Conservation (phyloP, 768 basidiomycete species). For the Pleurotus cornucopiae region DNA sequence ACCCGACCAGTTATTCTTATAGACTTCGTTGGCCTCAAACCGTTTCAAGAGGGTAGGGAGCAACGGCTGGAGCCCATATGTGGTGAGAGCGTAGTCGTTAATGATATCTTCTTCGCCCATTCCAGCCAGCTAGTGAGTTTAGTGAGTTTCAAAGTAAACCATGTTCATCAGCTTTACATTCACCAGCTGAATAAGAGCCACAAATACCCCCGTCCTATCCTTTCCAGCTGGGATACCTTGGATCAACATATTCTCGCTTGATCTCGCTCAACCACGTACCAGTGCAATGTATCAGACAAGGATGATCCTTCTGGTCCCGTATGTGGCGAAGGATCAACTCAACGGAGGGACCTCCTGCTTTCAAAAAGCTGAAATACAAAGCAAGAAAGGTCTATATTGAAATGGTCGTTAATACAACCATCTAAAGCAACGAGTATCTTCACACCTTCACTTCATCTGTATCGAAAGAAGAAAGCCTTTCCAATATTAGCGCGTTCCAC, state of each 20-base stretch:
- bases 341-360: constrained; percentile 25
- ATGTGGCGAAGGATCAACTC: constrained; percentile 32
- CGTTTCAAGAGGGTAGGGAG: constrained; percentile 24
- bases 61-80: constrained; percentile 30
- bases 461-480: constrained; percentile 24
- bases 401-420: neutral
- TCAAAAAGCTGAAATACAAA: constrained; percentile 26
- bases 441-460: constrained; percentile 20
- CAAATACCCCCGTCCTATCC: constrained; percentile 37
- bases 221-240: constrained; percentile 31
- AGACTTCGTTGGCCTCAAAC: constrained; percentile 23
- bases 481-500: no score
- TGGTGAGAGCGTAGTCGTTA: constrained; percentile 36
- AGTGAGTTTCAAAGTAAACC: neutral
- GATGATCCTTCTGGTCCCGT: constrained; percentile 30
- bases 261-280: constrained; percentile 19
- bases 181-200: constrained; percentile 26
- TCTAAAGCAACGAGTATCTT: neutral
- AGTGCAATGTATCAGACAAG: constrained; percentile 40
- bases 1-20: constrained; percentile 30
- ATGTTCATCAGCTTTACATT: neutral
- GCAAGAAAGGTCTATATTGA: constrained; percentile 24
- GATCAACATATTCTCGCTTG: neutral
- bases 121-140: constrained; percentile 29
- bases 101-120: constrained; percentile 33